phyloP scores from a whole-genome alignment of 1,284 basidiomycete genomes.

The Ustilago shanxiensis region DNA sequence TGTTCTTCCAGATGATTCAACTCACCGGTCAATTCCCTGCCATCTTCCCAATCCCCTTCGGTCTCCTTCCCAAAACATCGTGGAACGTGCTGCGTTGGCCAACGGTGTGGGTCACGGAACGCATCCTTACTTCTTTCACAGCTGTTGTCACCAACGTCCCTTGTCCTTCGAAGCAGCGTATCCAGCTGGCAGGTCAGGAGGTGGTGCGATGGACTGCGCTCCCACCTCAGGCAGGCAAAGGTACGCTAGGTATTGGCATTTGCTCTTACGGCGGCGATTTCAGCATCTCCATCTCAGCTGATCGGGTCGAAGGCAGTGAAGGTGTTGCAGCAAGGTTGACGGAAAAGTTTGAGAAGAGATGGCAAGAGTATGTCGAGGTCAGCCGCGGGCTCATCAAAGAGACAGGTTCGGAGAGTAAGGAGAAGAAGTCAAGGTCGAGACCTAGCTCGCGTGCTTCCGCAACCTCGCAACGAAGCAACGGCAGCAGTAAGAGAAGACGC shows the following conservation, averaged over 20 bases:
- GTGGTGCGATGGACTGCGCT: slow-evolving; percentile 57
- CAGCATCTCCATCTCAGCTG: slow-evolving; percentile 62
- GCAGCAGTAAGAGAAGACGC: slow-evolving; percentile 6
- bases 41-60: slow-evolving; percentile 43
- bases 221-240: slow-evolving; percentile 65
- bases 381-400: slow-evolving; percentile 25
- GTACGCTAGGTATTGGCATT: slow-evolving; percentile 65
- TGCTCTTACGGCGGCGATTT: slow-evolving; percentile 62
- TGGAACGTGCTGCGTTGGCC: slow-evolving; percentile 32
- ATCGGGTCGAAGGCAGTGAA: slow-evolving; percentile 52
- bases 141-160: slow-evolving; percentile 68
- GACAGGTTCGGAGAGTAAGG: slow-evolving; percentile 21
- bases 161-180: slow-evolving; percentile 56
- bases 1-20: slow-evolving; percentile 55
- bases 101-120: slow-evolving; percentile 24
- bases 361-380: slow-evolving; percentile 45
- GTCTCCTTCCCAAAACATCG: slow-evolving; percentile 22
- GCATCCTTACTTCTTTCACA: slow-evolving; percentile 45
- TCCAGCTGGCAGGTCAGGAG: slow-evolving; percentile 50
- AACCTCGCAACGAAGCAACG: neutral
- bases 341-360: slow-evolving; percentile 49
- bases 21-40: slow-evolving; percentile 56
- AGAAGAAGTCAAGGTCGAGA: slow-evolving; percentile 6
- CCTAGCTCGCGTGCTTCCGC: slow-evolving; percentile 4
- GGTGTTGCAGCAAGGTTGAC: slow-evolving; percentile 58